Conservation (phyloP, 805 yeast species). For the Pichia kluyveri region DNA sequence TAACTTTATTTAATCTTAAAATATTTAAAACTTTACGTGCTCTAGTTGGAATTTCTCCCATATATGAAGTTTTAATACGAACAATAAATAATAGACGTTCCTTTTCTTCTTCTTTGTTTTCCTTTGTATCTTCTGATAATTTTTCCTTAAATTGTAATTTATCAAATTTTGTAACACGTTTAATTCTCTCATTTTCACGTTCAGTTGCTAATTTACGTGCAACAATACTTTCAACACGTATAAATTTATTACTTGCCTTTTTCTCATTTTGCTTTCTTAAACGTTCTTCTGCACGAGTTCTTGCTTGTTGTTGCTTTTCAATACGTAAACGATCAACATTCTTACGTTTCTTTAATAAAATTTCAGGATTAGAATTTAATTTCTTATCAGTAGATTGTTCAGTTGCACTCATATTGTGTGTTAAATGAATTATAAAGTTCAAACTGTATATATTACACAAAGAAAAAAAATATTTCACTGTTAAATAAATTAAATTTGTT, state of each 20-base stretch:
- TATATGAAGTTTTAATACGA: constrained; percentile 57
- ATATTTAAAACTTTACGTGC: constrained; percentile 50
- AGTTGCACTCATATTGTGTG: not conserved
- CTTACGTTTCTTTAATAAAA: constrained; percentile 70
- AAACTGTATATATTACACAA: too few species aligned
- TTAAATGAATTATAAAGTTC: not conserved
- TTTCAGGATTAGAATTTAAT: constrained; percentile 60
- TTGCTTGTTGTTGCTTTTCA: constrained; percentile 62
- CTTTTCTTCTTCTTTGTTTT: constrained; percentile 18
- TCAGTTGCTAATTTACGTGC: constrained; percentile 55
- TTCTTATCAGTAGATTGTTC: not conserved
- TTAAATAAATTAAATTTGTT: too few species aligned
- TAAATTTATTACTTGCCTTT: constrained; percentile 40
- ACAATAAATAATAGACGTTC: constrained; percentile 55
- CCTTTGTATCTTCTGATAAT: constrained; percentile 13
- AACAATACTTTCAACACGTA: constrained; percentile 68
- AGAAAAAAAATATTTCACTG: too few species aligned
- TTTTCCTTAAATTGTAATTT: constrained; percentile 16
- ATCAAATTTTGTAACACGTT: constrained; percentile 51
- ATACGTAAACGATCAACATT: constrained; percentile 64
- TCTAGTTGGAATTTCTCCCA: constrained; percentile 57
- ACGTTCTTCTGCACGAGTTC: constrained; percentile 38
- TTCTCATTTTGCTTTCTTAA: constrained; percentile 34
- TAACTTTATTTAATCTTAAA: constrained; percentile 48
- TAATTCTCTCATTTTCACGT: constrained; percentile 61